phyloP scores from a whole-genome alignment of 805 yeast species.

The Sugiyamaella americana region DNA sequence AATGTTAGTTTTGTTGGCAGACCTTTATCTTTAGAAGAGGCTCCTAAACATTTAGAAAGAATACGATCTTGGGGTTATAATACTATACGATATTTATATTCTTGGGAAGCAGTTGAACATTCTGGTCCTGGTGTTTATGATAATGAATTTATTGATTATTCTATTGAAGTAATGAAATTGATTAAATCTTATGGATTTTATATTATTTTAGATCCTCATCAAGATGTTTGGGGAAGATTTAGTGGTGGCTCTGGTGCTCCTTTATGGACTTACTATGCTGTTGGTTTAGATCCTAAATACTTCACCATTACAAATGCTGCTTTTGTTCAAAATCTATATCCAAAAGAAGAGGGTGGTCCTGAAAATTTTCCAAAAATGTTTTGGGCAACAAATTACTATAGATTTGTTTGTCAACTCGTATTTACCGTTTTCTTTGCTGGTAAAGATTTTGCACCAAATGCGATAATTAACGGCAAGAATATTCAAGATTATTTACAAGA shows the following conservation, averaged over 20 bases:
- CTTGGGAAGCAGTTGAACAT: conserved; percentile 93
- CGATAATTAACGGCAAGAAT: conserved; percentile 61
- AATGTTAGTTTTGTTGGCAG: conserved; percentile 67
- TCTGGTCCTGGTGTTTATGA: conserved; percentile 79
- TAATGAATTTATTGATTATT: conserved; percentile 65
- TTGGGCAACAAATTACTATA: conserved; percentile 81
- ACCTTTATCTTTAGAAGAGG: conserved; percentile 72
- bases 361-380: conserved; percentile 73
- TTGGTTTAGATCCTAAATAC: conserved; percentile 69
- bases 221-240: conserved; percentile 87
- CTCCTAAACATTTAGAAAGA: conserved; percentile 58
- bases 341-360: conserved; percentile 38
- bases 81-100: conserved; percentile 65
- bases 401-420: conserved; percentile 76
- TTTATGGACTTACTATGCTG: conserved; percentile 86
- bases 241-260: conserved; percentile 96
- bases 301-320: conserved; percentile 76
- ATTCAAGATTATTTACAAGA: conserved; percentile 71
- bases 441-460: conserved; percentile 63
- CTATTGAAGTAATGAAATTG: conserved; percentile 53
- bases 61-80: conserved; percentile 79
- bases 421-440: conserved; percentile 85
- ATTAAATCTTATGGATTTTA: conserved; percentile 62
- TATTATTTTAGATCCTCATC: conserved; percentile 83
- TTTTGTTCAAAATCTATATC: conserved; percentile 51